Base-by-base conservation (phyloP, 495 filamentous ascomycete genomes). In the Penicillium maclennaniae region DNA sequence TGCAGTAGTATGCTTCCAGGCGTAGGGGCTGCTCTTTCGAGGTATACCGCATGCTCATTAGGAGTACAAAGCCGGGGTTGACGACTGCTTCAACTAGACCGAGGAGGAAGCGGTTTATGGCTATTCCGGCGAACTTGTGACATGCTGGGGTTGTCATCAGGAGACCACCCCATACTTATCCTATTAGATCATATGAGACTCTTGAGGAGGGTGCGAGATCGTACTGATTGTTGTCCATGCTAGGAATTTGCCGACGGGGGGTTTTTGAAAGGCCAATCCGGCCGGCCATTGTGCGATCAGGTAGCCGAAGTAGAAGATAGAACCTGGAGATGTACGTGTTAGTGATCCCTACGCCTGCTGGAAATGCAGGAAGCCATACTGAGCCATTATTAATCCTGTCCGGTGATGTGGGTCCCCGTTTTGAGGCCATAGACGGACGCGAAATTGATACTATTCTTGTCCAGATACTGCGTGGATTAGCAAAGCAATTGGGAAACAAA, bases 361-460 rank as follows among this genome's bases (percentile, higher is more conserved):
- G 9, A 21, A 37, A 14, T 23, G 15, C 0, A n/a, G 26, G 3
- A 19, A 15, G 15, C 25, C 60, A 19, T 45, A 66, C 70, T 62
- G 0, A 81, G 70, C 83, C 82, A 86, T 17, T 77, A 77, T 59
- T 83, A 84, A 25, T 85, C 74, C 52, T 82, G 75, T 12, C 80
- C 81, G 0, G 69, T 59, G 12, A 84, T 53, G 34, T 78, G 45
- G 0, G 79, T 80, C 6, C 72, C 82, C 49, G 73, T 55, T 43
- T 80, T 71, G 26, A 84, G 53, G 0, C 81, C 82, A 55, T 79
- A 84, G 0, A 82, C 79, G n/a, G 76, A 79, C 3, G 83, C 78
- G 52, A 79, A 86, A 53, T 80, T 83, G 61, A 85, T 75, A 23
- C 73, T 77, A 31, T 78, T 77, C 62, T 86, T 86, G 53, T 86